Conservation (phyloP, 208 protist genomes). For the Trypanosoma rangeli region DNA sequence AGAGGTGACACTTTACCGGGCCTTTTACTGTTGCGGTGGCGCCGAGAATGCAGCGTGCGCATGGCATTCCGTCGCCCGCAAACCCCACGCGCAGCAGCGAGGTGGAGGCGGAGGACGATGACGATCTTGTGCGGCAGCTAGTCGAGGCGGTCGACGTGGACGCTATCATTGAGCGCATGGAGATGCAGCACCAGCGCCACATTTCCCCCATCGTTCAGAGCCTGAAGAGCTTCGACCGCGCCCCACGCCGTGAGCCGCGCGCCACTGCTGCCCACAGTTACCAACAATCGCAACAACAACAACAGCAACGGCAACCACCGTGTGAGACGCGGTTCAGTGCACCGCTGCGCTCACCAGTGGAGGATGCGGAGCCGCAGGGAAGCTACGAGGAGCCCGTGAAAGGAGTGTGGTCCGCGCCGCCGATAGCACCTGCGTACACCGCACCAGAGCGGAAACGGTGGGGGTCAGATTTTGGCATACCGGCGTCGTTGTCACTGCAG, state of each 20-base stretch:
- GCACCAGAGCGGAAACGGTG: background rate
- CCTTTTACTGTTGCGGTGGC: background rate
- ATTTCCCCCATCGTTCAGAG: conserved; percentile 38
- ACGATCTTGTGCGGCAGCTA: conserved; percentile 74
- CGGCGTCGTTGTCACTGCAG: background rate
- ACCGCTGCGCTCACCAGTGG: background rate
- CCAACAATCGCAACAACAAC: too few relatives aligned
- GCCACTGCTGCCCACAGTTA: too few relatives aligned
- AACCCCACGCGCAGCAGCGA: background rate
- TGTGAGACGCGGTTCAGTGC: background rate
- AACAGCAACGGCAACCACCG: too few relatives aligned
- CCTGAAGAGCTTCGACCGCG: conserved; percentile 37
- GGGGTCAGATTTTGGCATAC: background rate
- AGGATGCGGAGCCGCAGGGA: background rate
- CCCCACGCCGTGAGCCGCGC: background rate
- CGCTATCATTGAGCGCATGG: conserved; percentile 62
- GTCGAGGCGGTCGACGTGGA: conserved; percentile 70
- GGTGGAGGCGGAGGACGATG: conserved; percentile 24
- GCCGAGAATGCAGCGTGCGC: background rate
- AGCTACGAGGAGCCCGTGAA: background rate
- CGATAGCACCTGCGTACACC: background rate
- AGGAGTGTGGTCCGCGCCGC: background rate
- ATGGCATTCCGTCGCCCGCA: background rate
- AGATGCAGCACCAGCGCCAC: conserved; percentile 50
- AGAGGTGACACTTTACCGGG: background rate